Base-by-base conservation (phyloP, 345 rosid species). In the Euphorbia peplus region DNA sequence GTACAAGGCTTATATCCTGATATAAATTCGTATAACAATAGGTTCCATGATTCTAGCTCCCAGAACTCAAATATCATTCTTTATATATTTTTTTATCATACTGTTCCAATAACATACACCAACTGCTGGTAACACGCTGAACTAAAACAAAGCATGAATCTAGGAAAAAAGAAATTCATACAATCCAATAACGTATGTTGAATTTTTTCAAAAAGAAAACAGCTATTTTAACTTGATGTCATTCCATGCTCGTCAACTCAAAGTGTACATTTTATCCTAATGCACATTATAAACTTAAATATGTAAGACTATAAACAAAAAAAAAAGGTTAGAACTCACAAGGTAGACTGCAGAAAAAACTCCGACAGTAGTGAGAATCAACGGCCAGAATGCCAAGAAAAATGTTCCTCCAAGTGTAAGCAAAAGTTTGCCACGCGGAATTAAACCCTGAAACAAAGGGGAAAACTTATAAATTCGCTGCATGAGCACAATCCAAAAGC, bases 341-440 rank as follows among this genome's bases (percentile, higher is more conserved):
- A 88, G 71, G 87, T 86, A 90, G 60, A 95, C 83, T 16, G 88
- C 93, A 44, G 84, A 87, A 79, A 91, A 91, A 71, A 79, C 72
- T 11, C 85, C 88, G 19, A 85, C 78, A 19, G 95, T 89, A 76
- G 83, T 42, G 67, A 95, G 78, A 35, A 90, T 87, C 88, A 91
- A 66, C 0, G 97, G 97, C 89, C 96, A 82, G 75, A 95, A 91
- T 42, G 80, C 89, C 75, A 91, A 70, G 85, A 91, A 95, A 88
- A 90, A 95, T 21, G 97, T 90, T 60, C 97, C 97, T 69, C 99
- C 99, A 53, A 86, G 50, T 46, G 92, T 80, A 57, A 91, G 81
- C 80, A 95, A 80, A 50, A 90, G 76, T 83, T 81, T 95, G 70
- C 88, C 97, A 67, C 96, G 90, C 4, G 97, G 99, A 73, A 95